Percentiles rank a stretch among this genome's conserved stretches.
Conservation (phyloP, 2,329 filamentous ascomycete genomes). For the Graphiopsis chlorocephala region DNA sequence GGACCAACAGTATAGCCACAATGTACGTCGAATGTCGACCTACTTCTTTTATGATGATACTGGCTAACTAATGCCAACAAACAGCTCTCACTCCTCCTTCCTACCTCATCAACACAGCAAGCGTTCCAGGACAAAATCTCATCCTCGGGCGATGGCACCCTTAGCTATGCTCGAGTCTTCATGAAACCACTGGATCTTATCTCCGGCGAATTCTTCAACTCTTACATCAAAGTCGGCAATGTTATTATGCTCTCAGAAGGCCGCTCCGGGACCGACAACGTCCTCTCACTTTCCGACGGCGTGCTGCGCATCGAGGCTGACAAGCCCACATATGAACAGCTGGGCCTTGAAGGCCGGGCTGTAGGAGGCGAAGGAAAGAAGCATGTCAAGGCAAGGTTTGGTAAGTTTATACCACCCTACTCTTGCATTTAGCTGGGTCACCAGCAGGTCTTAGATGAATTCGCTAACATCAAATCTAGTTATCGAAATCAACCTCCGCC, state of each 20-base stretch:
- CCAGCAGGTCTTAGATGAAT: neutral
- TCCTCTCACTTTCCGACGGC: conserved; percentile 71
- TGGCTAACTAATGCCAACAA: neutral
- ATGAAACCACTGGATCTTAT: conserved; percentile 72
- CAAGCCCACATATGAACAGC: conserved; percentile 76
- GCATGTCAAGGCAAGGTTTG: conserved; percentile 68
- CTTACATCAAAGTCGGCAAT: conserved; percentile 78
- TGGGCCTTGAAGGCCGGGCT: conserved; percentile 73
- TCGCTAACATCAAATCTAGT: conserved; percentile 46
- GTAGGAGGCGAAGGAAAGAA: conserved; percentile 57
- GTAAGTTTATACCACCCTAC: conserved; percentile 53
- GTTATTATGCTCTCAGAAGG: conserved; percentile 83
- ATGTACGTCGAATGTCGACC: conserved; percentile 37
- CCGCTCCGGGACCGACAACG: conserved; percentile 64
- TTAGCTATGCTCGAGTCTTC: conserved; percentile 64
- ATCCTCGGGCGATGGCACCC: conserved; percentile 26
- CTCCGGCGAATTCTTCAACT: conserved; percentile 72
- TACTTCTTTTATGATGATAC: too few species aligned
- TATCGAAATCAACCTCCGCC: conserved; percentile 72
- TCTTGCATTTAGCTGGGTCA: neutral
- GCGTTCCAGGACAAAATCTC: neutral
- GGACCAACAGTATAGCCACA: conserved; percentile 66
- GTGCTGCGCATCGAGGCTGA: conserved; percentile 73
- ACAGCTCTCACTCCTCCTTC: conserved; percentile 69
- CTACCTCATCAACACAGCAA: conserved; percentile 34